Conservation (phyloP, 345 rosid species). For the Salix brachista region DNA sequence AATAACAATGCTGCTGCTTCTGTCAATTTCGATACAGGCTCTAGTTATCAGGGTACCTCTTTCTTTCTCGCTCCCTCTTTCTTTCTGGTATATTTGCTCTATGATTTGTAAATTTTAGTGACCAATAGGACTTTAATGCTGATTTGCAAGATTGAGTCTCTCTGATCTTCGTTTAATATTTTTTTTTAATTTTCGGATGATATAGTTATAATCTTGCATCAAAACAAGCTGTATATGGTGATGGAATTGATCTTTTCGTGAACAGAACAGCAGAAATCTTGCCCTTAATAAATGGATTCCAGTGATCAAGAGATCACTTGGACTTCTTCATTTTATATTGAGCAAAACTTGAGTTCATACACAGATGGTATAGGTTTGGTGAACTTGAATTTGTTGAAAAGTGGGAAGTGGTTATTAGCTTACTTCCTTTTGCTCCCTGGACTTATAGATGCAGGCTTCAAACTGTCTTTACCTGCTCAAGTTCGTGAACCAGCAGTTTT, state of each 20-base stretch:
- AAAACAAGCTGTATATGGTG: not conserved
- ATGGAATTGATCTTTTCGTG: not conserved
- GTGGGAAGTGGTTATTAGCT: too few relatives aligned
- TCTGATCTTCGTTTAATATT: not conserved
- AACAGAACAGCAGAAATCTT: not conserved
- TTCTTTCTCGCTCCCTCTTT: not conserved
- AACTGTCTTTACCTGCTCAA: constrained; percentile 37
- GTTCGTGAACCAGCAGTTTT: constrained; percentile 39
- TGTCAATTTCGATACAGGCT: constrained; percentile 34
- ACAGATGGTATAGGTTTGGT: too few relatives aligned
- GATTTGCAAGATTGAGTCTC: not conserved
- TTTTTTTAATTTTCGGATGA: not conserved
- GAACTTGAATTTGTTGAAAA: too few relatives aligned
- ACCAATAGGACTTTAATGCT: not conserved
- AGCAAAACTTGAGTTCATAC: too few relatives aligned
- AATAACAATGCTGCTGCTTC: constrained; percentile 34
- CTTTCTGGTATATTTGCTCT: not conserved
- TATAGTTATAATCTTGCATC: not conserved
- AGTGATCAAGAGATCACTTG: too few relatives aligned
- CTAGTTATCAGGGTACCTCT: constrained; percentile 47
- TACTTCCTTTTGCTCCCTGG: not conserved
- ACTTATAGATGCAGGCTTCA: constrained; percentile 37
- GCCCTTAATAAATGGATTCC: too few relatives aligned
- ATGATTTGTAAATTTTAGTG: not conserved
- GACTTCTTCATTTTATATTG: too few relatives aligned